Base-by-base conservation (phyloP, 1,139 yeast genomes). In the Scheffersomyces segobiensis region DNA sequence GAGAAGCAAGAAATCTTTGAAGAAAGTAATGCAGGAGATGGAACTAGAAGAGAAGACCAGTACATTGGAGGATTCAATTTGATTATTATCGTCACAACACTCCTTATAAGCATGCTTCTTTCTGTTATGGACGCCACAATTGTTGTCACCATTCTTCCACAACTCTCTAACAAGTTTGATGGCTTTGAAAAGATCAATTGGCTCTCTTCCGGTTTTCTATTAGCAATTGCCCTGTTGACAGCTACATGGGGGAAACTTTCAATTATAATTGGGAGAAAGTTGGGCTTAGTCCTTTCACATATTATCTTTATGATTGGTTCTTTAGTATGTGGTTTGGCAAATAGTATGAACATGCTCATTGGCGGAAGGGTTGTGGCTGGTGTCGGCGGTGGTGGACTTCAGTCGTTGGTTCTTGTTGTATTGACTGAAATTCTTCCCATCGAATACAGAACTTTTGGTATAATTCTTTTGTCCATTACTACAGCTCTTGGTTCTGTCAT, bases 101-200 rank as follows among this genome's bases (percentile, higher is more conserved):
- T 48, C 3, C 7, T 48, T 5, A 5, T 61, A 12, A 49, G 62
- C 10, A 55, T 66, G 46, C 64, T 66, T 56, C 57, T 66, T 24
- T 60, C 62, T 26, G 68, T 68, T 0, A 57, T 66, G 20, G 69
- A 65, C 57, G 65, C 61, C 55, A 66, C 68, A 20, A 66, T 66
- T 52, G 63, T 65, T 17, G 52, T 62, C 18, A 65, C 70, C 21
- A 61, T 65, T 14, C 60, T 65, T 52, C 56, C 64, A 6, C 59
- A 56, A n/a, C 60, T 65, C n/a, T 60, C 65, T 32, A 57, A 58
- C 49, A 56, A 60, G 52, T 64, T 64, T 50, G 56, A 53, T 42
- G 57, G 62, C n/a, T 62, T 62, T 24, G 56, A 59, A 18, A 62
- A 61, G 53, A 58, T 64, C 46, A 65, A 63, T 24, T 64, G 67